A percentile compares a stretch with the other conserved stretches of the same genome.
These are phyloP conservation scores for Aspergillus brasiliensis DNA, from an alignment of 2,329 filamentous ascomycete genomes.

Conservation along the genomic window DNA sequence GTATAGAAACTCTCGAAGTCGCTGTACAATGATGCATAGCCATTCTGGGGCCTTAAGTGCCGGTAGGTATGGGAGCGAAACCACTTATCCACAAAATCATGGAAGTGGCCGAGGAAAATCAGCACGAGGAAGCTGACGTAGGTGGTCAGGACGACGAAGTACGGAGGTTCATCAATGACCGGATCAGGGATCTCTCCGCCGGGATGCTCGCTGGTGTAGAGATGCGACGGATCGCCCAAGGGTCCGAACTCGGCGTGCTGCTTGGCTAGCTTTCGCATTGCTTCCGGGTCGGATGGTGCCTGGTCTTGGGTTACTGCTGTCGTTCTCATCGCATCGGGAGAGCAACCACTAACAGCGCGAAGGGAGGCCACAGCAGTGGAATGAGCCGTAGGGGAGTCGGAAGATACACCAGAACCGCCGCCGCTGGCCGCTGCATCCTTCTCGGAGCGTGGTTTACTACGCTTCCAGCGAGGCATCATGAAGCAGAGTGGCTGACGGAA, in stretches of 20 bases:
- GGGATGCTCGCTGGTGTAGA: conserved; percentile 81
- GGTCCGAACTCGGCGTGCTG: conserved; percentile 88
- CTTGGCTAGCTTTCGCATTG: conserved; percentile 69
- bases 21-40: conserved; percentile 89
- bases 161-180: conserved; percentile 87
- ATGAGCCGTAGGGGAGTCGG: conserved; percentile 10
- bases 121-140: conserved; percentile 95
- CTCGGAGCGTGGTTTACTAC: conserved; percentile 17
- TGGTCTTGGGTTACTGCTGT: neutral
- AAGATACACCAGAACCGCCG: neutral
- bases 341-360: conserved; percentile 18
- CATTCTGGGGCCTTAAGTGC: conserved; percentile 75
- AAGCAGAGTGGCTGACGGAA: neutral
- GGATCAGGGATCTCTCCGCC: conserved; percentile 76
- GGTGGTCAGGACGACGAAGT: conserved; percentile 90
- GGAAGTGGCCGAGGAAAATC: conserved; percentile 87
- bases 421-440: conserved; percentile 13
- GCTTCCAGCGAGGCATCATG: conserved; percentile 27
- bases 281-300: conserved; percentile 54
- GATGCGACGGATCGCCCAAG: conserved; percentile 72
- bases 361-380: conserved; percentile 18
- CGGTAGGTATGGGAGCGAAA: conserved; percentile 81
- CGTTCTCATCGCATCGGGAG: conserved; percentile 11
- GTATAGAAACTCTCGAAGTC: conserved; percentile 99
- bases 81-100: conserved; percentile 92